Conservation (phyloP, 208 protist species). For the Wallacemonas sp. region DNA sequence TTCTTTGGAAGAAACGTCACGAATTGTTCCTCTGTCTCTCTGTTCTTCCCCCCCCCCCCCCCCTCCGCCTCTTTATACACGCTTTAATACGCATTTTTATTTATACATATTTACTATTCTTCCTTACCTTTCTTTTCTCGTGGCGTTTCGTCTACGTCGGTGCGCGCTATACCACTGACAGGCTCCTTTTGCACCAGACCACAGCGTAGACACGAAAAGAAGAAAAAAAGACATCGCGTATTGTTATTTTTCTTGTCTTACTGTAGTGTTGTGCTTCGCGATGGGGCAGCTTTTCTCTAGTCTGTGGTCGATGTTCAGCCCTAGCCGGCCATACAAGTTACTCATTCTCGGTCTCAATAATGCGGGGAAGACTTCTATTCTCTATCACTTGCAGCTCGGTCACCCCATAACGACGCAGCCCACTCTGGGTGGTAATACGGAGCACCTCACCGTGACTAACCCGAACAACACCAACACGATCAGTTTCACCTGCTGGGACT, state of each 20-base stretch:
- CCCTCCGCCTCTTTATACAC: too few species aligned
- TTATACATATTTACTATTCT: too few species aligned
- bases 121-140: too few species aligned
- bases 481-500: conserved; percentile 97
- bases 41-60: too few species aligned
- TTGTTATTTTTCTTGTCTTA: not conserved
- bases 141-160: too few species aligned
- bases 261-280: not conserved
- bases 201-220: too few species aligned
- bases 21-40: too few species aligned
- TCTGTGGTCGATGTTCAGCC: conserved; percentile 63
- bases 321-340: conserved; percentile 76
- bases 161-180: too few species aligned
- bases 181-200: too few species aligned
- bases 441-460: conserved; percentile 96
- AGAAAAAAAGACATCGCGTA: too few species aligned
- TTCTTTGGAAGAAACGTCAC: too few species aligned
- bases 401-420: conserved; percentile 97
- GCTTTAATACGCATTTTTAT: too few species aligned
- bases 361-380: conserved; percentile 97
- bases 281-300: conserved; percentile 76
- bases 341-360: conserved; percentile 96
- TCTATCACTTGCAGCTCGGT: conserved; percentile 98
- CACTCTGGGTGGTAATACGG: conserved; percentile 97
- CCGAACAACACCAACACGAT: conserved; percentile 81